Base-by-base conservation (phyloP, 148 eudicot genomes). In the Rhododendron molle region DNA sequence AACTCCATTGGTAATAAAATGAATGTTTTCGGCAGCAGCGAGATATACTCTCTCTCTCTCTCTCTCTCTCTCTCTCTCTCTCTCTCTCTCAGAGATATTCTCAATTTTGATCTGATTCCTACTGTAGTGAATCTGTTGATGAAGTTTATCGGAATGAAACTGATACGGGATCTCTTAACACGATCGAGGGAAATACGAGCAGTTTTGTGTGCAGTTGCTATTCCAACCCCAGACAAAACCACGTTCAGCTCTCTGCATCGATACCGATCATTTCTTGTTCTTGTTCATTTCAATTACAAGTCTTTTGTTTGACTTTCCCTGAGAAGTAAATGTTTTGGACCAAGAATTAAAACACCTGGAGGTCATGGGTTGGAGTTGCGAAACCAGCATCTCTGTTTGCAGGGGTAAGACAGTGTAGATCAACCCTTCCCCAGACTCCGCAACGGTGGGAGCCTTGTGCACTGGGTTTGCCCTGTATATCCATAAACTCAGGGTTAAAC, bases 341-440 rank as follows among this genome's bases (percentile, higher is more conserved):
- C 44, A 6, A 40, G 44, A 40, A 40, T 40, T 40, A 40, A 6
- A 40, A 40, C 7, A 6, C 8, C 0, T 6, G 44, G 44, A 40
- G 44, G 1, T 40, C 44, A 5, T 1, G 44, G 8, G 7, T 40
- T 40, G 1, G 44, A 40, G 44, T 40, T 0, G 44, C 44, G 44
- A 40, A 40, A 40, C 6, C 0, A 40, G 7, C 7, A 0, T 40
- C 7, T 40, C 1, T 40, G 1, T 0, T 40, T 40, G 44, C 44
- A 40, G 7, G 7, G 7, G 7, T 40, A 6, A 6, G 44, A 0
- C 44, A 0, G 44, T 0, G 44, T 40, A 40, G 7, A 40, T 40
- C 8, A 40, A 40, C 0, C 8, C 1, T 40, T 40, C 7, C 7
- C 0, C 0, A 5, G 0, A 40, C 7, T 5, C 0, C 8, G 44